Evolutionary conservation across 2,329 filamentous ascomycete species (phyloP).

Genomic region (Monosporascus cannonballus): DNA sequence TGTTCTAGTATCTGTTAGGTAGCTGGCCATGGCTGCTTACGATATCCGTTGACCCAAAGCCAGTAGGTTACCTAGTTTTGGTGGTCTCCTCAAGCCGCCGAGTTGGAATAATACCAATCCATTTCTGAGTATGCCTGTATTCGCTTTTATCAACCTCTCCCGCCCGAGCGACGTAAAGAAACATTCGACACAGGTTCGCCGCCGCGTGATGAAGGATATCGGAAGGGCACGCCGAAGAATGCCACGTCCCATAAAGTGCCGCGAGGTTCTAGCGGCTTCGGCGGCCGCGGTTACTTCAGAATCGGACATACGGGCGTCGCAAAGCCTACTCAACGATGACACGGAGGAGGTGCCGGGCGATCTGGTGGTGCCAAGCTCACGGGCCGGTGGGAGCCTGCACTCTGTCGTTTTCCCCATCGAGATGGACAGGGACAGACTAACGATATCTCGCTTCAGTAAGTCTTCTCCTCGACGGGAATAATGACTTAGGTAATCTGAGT

Average conservation of each 20-base stretch:
- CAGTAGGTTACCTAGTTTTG: no score
- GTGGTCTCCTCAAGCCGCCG: no score
- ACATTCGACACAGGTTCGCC: conserved; percentile 21
- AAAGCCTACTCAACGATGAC: not conserved
- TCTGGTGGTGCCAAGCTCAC: conserved; percentile 7
- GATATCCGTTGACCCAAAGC: no score
- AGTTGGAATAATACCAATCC: no score
- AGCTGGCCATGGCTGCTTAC: no score
- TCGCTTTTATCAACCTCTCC: conserved; percentile 22
- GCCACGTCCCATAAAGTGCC: conserved; percentile 9
- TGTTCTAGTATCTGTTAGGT: no score
- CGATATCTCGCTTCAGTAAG: conserved; percentile 17
- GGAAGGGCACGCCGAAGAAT: conserved; percentile 19
- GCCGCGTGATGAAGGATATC: conserved; percentile 27
- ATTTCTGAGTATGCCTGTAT: conserved; percentile 14
- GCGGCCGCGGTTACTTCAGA: no score
- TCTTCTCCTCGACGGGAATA: not conserved
- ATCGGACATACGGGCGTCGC: no score
- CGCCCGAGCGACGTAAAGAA: conserved; percentile 19
- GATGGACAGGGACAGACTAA: conserved; percentile 19
- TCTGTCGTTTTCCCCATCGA: conserved; percentile 14
- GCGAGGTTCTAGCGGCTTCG: not conserved
- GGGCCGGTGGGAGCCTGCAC: conserved; percentile 10
- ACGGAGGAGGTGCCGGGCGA: not conserved
- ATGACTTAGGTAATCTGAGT: not conserved